A percentile compares a stretch with the other conserved stretches of the same genome.
These are phyloP conservation scores for Candida ipomoeae DNA, from an alignment of 805 yeast genomes.

Conservation along the genomic window DNA sequence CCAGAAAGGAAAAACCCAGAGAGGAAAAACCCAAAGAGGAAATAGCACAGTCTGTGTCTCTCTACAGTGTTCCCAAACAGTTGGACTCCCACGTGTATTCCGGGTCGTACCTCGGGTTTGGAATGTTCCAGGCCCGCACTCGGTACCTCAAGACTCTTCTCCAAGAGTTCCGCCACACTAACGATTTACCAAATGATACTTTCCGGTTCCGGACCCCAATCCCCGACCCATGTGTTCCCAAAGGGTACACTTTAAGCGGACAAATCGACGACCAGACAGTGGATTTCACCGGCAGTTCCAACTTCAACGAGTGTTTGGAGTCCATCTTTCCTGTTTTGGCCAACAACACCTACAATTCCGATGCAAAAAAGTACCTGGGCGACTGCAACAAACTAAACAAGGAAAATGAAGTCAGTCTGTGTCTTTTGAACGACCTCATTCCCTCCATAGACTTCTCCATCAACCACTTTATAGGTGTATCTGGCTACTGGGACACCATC, in stretches of 20 bases:
- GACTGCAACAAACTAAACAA: conserved; percentile 32
- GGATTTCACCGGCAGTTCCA: conserved; percentile 50
- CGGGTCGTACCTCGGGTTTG: conserved; percentile 57
- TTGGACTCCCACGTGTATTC: conserved; percentile 45
- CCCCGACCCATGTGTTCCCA: conserved; percentile 58
- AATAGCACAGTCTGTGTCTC: background rate
- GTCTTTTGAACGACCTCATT: conserved; percentile 48
- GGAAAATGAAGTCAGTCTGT: conserved; percentile 36
- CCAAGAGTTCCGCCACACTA: conserved; percentile 17
- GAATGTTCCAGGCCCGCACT: conserved; percentile 52
- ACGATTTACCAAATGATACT: conserved; percentile 13
- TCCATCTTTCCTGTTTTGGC: conserved; percentile 45
- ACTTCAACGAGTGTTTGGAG: conserved; percentile 45
- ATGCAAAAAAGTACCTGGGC: conserved; percentile 16
- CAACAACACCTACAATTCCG: conserved; percentile 25
- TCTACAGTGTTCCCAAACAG: background rate
- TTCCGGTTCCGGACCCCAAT: conserved; percentile 26
- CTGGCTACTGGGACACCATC: conserved; percentile 64
- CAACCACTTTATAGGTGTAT: conserved; percentile 58
- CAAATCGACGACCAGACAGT: conserved; percentile 23
- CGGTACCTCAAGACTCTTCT: conserved; percentile 41
- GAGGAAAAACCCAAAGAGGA: too few species aligned
- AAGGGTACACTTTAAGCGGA: conserved; percentile 31
- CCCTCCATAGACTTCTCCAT: conserved; percentile 57
- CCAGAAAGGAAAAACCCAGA: too few species aligned